These are phyloP conservation scores for Phytophthora citricola DNA, from an alignment of 352 stramenopile genomes.

Conservation along the genomic window DNA sequence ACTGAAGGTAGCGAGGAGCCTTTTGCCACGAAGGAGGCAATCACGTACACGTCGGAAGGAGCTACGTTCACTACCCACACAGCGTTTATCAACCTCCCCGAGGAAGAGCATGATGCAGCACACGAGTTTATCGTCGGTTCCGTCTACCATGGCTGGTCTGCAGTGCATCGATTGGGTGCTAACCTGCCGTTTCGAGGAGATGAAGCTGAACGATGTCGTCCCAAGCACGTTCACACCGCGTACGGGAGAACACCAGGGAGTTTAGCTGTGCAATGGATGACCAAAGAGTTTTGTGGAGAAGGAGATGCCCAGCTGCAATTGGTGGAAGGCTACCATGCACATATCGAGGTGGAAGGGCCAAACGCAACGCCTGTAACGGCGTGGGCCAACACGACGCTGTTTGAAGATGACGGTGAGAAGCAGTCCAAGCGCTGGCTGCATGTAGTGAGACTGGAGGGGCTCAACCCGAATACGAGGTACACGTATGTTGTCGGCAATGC, in stretches of 20 bases:
- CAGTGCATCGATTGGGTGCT: slow-evolving; percentile 59
- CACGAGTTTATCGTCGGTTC: slow-evolving; percentile 85
- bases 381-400: slow-evolving; percentile 65
- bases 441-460: slow-evolving; percentile 63
- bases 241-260: slow-evolving; percentile 65
- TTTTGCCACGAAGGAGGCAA: slow-evolving; percentile 54
- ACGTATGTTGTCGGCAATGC: slow-evolving; percentile 87
- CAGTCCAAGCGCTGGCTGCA: slow-evolving; percentile 71
- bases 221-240: slow-evolving; percentile 86
- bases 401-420: slow-evolving; percentile 70
- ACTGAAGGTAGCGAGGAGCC: slow-evolving; percentile 22
- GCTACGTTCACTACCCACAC: slow-evolving; percentile 74
- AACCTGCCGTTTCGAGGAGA: slow-evolving; percentile 53
- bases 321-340: slow-evolving; percentile 59
- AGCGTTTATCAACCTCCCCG: slow-evolving; percentile 58
- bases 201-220: slow-evolving; percentile 61
- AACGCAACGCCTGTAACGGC: slow-evolving; percentile 46
- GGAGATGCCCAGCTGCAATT: slow-evolving; percentile 61
- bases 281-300: slow-evolving; percentile 57
- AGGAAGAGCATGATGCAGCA: slow-evolving; percentile 10
- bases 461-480: slow-evolving; percentile 74
- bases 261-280: slow-evolving; percentile 84
- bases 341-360: slow-evolving; percentile 44
- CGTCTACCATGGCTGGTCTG: slow-evolving; percentile 82
- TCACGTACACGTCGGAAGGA: slow-evolving; percentile 57